Evolutionary conservation across 441 rosid genomes (phyloP), one percentile per base, ranked within the genome.

Genomic region (Omphalea diandra): DNA sequence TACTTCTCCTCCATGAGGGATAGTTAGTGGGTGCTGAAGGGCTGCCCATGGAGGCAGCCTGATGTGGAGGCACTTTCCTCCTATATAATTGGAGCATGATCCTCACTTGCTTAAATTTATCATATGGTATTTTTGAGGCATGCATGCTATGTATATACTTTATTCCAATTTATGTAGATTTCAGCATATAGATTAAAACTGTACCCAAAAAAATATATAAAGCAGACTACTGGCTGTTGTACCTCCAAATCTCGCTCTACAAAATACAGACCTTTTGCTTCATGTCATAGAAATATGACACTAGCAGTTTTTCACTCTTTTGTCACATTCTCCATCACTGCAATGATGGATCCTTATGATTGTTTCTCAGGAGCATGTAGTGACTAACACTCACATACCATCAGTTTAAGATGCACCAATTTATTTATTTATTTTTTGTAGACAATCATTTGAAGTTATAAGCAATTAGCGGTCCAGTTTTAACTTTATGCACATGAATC

Each of bases 11-110:
- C n/a, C n/a, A n/a, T n/a, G n/a, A n/a, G n/a, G n/a, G n/a, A n/a
- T n/a, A n/a, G n/a, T n/a, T n/a, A n/a, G n/a, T n/a, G n/a, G n/a
- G n/a, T n/a, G n/a, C n/a, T n/a, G n/a, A n/a, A n/a, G n/a, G n/a
- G n/a, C n/a, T n/a, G n/a, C 46, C 17, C 5, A 4, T 46, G 0
- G 6, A 1, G 70, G 55, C 41, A 63, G 32, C 65, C 61, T 64
- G 72, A 73, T 22, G 68, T 54, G 68, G 69, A 36, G 26, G 72
- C 77, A 68, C 55, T 68, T 69, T 69, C 36, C 49, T 59, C 47
- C 12, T 32, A 36, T 27, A 50, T 32, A 12, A 75, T 65, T 74
- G 67, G 75, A 17, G 7, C 11, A 50, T 61, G 29, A 4, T 9
- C 11, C 7, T 8, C 62, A 56, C 71, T 7, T 32, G 20, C 27